A percentile compares a stretch with the other conserved stretches of the same genome.
These are phyloP conservation scores for Aeschynomene evenia DNA, from an alignment of 306 rosid genomes.

Conservation along the genomic window DNA sequence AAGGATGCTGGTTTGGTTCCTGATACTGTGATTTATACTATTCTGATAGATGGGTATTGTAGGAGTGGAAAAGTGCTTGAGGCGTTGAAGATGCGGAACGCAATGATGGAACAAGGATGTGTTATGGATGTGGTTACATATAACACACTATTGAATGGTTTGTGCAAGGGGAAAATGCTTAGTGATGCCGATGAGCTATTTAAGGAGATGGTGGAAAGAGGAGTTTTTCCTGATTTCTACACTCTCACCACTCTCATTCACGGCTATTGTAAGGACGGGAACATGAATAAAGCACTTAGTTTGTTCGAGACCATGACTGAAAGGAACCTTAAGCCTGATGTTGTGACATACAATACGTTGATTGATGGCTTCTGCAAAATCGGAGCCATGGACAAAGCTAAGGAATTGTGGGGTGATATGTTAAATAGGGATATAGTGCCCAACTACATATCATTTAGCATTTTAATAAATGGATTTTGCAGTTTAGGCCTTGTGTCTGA, in stretches of 20 bases:
- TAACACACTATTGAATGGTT: conserved; percentile 76
- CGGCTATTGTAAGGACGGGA: conserved; percentile 76
- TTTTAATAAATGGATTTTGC: conserved; percentile 80
- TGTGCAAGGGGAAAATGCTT: conserved; percentile 72
- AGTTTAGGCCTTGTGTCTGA: conserved; percentile 59
- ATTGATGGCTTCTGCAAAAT: conserved; percentile 87
- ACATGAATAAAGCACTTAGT: conserved; percentile 63
- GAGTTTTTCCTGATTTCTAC: conserved; percentile 82
- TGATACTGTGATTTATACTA: conserved; percentile 80
- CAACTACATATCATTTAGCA: conserved; percentile 65
- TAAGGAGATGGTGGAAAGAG: conserved; percentile 84
- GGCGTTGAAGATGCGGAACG: conserved; percentile 71
- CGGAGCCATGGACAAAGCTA: conserved; percentile 76
- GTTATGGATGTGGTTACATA: conserved; percentile 74
- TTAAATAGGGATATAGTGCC: conserved; percentile 51
- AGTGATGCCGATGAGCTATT: conserved; percentile 67
- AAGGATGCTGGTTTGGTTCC: conserved; percentile 64
- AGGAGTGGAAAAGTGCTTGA: conserved; percentile 56
- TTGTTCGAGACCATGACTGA: conserved; percentile 59
- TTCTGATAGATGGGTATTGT: conserved; percentile 83
- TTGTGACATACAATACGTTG: conserved; percentile 75
- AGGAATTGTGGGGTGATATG: conserved; percentile 80
- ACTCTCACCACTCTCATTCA: conserved; percentile 82
- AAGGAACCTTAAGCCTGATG: conserved; percentile 75
- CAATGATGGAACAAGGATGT: conserved; percentile 74